phyloP scores from a whole-genome alignment of 2,329 filamentous ascomycete species.

The Cladophialophora exuberans region DNA sequence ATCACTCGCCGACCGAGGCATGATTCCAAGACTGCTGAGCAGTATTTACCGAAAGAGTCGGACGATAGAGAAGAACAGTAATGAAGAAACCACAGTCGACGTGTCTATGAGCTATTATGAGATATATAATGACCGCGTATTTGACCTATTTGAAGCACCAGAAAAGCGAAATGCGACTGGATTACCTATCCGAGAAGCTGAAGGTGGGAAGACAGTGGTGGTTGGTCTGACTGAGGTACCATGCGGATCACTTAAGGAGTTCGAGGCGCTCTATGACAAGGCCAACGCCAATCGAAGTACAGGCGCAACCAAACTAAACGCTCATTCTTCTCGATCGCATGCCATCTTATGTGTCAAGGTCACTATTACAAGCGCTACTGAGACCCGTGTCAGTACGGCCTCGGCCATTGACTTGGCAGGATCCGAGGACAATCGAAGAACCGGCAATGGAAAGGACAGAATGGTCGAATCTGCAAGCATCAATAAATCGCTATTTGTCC shows the following conservation, averaged over 20 bases:
- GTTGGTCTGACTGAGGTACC: slow-evolving; percentile 81
- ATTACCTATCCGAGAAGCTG: slow-evolving; percentile 75
- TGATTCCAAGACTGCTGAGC: slow-evolving; percentile 84
- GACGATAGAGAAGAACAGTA: slow-evolving; percentile 80
- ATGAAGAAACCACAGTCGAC: slow-evolving; percentile 69
- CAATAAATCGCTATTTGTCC: slow-evolving; percentile 94
- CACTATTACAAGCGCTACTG: slow-evolving; percentile 71
- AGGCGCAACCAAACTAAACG: slow-evolving; percentile 86
- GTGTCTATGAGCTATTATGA: slow-evolving; percentile 90
- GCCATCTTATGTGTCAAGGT: slow-evolving; percentile 90
- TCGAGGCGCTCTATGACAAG: slow-evolving; percentile 86
- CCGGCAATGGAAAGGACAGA: slow-evolving; percentile 89
- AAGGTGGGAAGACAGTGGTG: slow-evolving; percentile 83
- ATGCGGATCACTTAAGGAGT: slow-evolving; percentile 85
- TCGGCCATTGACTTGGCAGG: slow-evolving; percentile 94
- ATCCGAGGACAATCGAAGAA: slow-evolving; percentile 92
- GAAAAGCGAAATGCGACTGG: slow-evolving; percentile 84
- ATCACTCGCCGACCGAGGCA: slow-evolving; percentile 80
- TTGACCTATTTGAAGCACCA: slow-evolving; percentile 82
- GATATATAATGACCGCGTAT: slow-evolving; percentile 96
- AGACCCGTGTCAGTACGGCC: slow-evolving; percentile 75
- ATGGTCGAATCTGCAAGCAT: slow-evolving; percentile 95
- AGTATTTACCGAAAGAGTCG: slow-evolving; percentile 82
- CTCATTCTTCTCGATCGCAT: slow-evolving; percentile 86
- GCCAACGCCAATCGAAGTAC: slow-evolving; percentile 90